phyloP scores from a whole-genome alignment of 2,329 filamentous ascomycete species.

The Hypoxylon sp. region DNA sequence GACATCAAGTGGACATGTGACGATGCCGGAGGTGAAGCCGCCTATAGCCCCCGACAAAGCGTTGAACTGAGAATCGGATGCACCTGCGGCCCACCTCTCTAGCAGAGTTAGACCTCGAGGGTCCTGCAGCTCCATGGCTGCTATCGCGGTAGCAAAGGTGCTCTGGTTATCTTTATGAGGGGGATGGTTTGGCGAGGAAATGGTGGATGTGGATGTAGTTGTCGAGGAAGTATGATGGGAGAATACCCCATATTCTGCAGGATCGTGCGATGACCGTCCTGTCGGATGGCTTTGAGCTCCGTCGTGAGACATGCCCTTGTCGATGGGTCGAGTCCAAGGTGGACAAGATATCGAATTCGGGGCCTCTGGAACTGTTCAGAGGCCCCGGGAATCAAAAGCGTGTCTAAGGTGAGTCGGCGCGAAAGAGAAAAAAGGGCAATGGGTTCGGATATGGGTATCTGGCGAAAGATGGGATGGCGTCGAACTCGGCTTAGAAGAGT shows the following conservation, averaged over 20 bases:
- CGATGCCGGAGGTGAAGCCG: slow-evolving; percentile 90
- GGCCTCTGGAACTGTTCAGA: slow-evolving; percentile 39
- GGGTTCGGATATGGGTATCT: slow-evolving; percentile 16
- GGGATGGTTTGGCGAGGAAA: slow-evolving; percentile 38
- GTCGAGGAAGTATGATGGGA: slow-evolving; percentile 39
- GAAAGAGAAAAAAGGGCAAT: slow-evolving; percentile 23
- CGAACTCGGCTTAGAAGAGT: slow-evolving; percentile 36
- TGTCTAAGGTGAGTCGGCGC: slow-evolving; percentile 16
- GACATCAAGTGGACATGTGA: slow-evolving; percentile 96
- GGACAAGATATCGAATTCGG: slow-evolving; percentile 27
- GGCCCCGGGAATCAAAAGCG: slow-evolving; percentile 34
- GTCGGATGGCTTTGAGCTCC: slow-evolving; percentile 50
- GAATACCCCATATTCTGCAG: slow-evolving; percentile 50
- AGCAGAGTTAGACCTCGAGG: slow-evolving; percentile 52
- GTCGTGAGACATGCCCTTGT: slow-evolving; percentile 61
- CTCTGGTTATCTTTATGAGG: slow-evolving; percentile 21
- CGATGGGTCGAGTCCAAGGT: slow-evolving; percentile 17
- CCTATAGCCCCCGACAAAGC: slow-evolving; percentile 87
- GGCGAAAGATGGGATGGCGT: slow-evolving; percentile 14
- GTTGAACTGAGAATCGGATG: slow-evolving; percentile 74
- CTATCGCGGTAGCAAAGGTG: slow-evolving; percentile 37
- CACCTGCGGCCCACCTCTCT: slow-evolving; percentile 64
- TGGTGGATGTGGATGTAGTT: slow-evolving; percentile 42
- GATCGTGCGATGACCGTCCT: slow-evolving; percentile 39
- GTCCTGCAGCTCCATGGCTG: slow-evolving; percentile 43